These are phyloP conservation scores for Talaromyces sp. DNA, from an alignment of 2,329 filamentous ascomycete genomes.

Conservation along the genomic window DNA sequence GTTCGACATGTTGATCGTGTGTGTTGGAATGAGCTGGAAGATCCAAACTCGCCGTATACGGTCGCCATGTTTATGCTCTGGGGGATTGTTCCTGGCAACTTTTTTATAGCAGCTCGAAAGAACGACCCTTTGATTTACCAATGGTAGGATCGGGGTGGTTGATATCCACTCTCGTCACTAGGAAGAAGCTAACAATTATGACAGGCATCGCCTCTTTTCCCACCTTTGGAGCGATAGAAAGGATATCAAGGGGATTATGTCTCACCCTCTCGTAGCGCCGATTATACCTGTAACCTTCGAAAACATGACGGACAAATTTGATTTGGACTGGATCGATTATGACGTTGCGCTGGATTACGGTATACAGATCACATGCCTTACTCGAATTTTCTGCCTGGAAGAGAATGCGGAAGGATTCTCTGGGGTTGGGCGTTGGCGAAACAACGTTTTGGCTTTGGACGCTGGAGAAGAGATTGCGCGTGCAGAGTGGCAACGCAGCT, in stretches of 20 bases:
- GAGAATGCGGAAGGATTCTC: slow-evolving; percentile 9
- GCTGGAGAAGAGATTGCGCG: neutral
- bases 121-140: slow-evolving; percentile 10
- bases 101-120: slow-evolving; percentile 10
- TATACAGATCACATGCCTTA: slow-evolving; percentile 2
- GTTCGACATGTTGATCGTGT: slow-evolving; percentile 39
- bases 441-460: slow-evolving; percentile 5
- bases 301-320: slow-evolving; percentile 9
- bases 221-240: slow-evolving; percentile 9
- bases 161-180: too few relatives aligned
- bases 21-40: slow-evolving; percentile 39
- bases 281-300: slow-evolving; percentile 15
- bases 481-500: neutral
- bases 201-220: slow-evolving; percentile 8
- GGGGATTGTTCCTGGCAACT: neutral
- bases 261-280: slow-evolving; percentile 4
- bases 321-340: slow-evolving; percentile 7
- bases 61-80: slow-evolving; percentile 13
- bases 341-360: slow-evolving; percentile 2
- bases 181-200: neutral
- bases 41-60: slow-evolving; percentile 32
- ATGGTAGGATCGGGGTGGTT: neutral
- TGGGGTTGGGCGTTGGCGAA: slow-evolving; percentile 5
- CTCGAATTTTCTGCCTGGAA: slow-evolving; percentile 11
- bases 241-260: neutral